Evolutionary conservation across 768 basidiomycete species (phyloP), one percentile per base, ranked within the genome.

Genomic region (Mycena polygramma): DNA sequence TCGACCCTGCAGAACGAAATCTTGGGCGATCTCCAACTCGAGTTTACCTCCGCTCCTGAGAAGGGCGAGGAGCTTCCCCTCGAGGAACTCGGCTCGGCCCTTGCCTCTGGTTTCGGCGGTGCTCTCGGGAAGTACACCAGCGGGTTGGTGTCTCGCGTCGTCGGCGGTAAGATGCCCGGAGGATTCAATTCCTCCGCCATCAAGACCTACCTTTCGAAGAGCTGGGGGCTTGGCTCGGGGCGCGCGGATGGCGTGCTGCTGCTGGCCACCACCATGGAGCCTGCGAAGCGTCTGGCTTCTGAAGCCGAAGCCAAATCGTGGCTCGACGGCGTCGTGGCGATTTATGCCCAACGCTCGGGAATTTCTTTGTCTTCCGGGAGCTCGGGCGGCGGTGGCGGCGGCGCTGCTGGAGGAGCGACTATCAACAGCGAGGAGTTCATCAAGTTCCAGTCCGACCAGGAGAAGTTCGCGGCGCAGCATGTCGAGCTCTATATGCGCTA

Each of bases 1-100:
- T 99, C 97, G 20, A 99, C 98, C 0, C 86, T 99, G 68, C 98
- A 99, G 83, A 99, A 99, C 79, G 98, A 99, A 80, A 98, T 99
- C 71, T 84, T 99, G 52, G 98, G 98, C 55, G 98, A 99, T 78
- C 87, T 99, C 46, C 96, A 98, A 77, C 90, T 95, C 75, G 98
- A 99, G 79, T 99, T 99, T 79, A 76, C 91, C 6, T 94, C 95
- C 10, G 95, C 97, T 1, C 98, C 98, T 0, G 98, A 99, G 85
- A 99, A 99, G 85, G 96, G 94, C 13, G 98, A 99, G 80, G 98
- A 99, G 76, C 88, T 99, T 49, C 93, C 98, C 43, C 89, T 99
- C 58, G 96, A 98, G 75, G 98, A 99, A 78, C 91, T 99, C 13
- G 98, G 96, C 49, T 88, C 95, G 36, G 91, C 94, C 19, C 84